Percentiles rank a stretch among this genome's conserved stretches.
phyloP scores from a whole-genome alignment of 208 protist genomes.

The Leishmania martiniquensis region DNA sequence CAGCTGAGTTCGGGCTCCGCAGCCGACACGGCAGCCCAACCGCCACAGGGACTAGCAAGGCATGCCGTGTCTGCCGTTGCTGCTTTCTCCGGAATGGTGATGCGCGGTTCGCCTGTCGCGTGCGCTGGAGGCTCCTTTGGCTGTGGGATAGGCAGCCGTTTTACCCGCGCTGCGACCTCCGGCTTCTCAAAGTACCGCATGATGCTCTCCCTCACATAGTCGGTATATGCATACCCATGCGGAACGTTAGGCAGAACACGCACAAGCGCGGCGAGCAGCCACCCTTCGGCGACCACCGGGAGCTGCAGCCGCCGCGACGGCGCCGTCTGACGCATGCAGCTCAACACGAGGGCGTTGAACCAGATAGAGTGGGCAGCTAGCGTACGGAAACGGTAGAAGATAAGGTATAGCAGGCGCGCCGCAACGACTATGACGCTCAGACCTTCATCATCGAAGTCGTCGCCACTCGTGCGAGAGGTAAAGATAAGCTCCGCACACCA shows the following conservation, averaged over 20 bases:
- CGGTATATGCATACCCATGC: neutral
- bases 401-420: slow-evolving; percentile 14
- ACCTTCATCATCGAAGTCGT: neutral
- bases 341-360: slow-evolving; percentile 2
- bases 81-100: neutral
- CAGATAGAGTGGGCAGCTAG: neutral
- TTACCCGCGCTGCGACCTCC: neutral
- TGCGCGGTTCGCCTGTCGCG: neutral
- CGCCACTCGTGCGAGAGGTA: neutral
- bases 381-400: slow-evolving; percentile 7
- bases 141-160: neutral
- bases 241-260: neutral
- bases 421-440: neutral
- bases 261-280: slow-evolving; percentile 7
- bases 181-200: slow-evolving; percentile 5
- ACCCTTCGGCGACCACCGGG: slow-evolving; percentile 7
- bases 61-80: neutral
- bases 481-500: slow-evolving; percentile 27
- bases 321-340: neutral
- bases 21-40: neutral
- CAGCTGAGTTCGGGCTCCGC: slow-evolving; percentile 7
- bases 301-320: neutral
- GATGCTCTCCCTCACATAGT: neutral
- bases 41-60: neutral
- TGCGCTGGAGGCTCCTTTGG: neutral